phyloP scores from a whole-genome alignment of 495 filamentous ascomycete species.

The Penicillium alfredii region DNA sequence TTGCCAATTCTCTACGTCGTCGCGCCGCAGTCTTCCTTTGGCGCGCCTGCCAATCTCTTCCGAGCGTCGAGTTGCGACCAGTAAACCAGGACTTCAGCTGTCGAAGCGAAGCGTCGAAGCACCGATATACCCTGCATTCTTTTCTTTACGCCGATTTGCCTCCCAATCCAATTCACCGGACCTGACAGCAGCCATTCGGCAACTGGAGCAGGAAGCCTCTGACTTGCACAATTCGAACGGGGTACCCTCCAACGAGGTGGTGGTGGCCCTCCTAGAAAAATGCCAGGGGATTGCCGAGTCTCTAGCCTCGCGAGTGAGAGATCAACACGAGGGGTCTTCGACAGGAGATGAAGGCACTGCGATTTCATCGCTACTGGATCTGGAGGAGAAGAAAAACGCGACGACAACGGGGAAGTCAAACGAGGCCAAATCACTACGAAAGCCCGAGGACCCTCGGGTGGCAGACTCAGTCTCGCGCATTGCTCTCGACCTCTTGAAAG shows the following conservation, averaged over 20 bases:
- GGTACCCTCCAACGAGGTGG: conserved; percentile 34
- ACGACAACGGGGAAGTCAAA: conserved; percentile 10
- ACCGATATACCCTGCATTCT: background rate
- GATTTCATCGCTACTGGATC: conserved; percentile 45
- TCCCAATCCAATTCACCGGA: conserved; percentile 7
- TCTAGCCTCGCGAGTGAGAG: conserved; percentile 27
- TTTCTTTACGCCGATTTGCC: conserved; percentile 7
- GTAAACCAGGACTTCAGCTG: conserved; percentile 14
- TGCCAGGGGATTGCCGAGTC: conserved; percentile 39
- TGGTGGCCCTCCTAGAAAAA: conserved; percentile 37
- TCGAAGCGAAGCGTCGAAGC: conserved; percentile 7
- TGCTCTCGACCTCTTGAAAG: conserved; percentile 60
- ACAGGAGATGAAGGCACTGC: conserved; percentile 29
- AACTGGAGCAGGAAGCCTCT: conserved; percentile 23
- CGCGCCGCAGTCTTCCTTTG: conserved; percentile 17
- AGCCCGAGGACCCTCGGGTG: conserved; percentile 14
- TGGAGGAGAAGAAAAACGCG: conserved; percentile 40
- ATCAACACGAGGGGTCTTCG: conserved; percentile 12
- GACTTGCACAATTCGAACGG: conserved; percentile 27
- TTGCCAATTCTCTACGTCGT: conserved; percentile 29
- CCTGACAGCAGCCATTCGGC: conserved; percentile 16
- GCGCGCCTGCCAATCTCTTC: conserved; percentile 11
- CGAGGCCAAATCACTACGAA: conserved; percentile 10
- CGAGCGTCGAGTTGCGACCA: conserved; percentile 4
- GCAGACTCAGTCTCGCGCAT: conserved; percentile 45